Percentiles rank a stretch among this genome's conserved stretches.
These are phyloP conservation scores for Galeopsis tetrahit DNA, from an alignment of 257 asterid species.

Conservation along the genomic window DNA sequence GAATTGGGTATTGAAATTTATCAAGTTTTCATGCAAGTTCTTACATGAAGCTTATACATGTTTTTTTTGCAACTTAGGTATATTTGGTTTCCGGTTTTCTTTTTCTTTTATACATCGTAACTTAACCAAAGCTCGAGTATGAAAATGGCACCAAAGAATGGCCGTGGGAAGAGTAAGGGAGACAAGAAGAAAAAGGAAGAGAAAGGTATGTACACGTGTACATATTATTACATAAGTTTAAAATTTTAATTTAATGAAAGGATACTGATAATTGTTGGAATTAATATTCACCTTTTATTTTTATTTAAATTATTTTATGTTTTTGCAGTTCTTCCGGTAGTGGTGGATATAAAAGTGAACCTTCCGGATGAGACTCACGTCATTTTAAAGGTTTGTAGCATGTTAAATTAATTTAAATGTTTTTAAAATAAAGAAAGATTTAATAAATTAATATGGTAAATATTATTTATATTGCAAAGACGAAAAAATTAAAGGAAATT, in stretches of 20 bases:
- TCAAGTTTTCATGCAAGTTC: slow-evolving; percentile 24
- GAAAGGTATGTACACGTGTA: slow-evolving; percentile 50
- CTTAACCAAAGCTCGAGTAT: no score
- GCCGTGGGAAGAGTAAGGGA: slow-evolving; percentile 84
- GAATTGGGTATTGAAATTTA: slow-evolving; percentile 8
- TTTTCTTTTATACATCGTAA: no score
- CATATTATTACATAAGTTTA: background rate
- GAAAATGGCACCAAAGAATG: slow-evolving; percentile 91
- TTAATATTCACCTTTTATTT: background rate
- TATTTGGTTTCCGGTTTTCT: no score
- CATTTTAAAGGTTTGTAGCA: slow-evolving; percentile 70
- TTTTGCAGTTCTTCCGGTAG: slow-evolving; percentile 86
- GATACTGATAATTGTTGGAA: background rate
- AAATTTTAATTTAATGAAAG: background rate
- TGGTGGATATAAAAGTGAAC: slow-evolving; percentile 77
- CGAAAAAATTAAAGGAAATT: no score
- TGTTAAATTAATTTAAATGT: background rate
- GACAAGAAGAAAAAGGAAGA: slow-evolving; percentile 98
- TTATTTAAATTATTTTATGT: background rate
- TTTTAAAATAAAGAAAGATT: background rate
- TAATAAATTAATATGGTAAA: background rate
- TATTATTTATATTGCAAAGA: background rate
- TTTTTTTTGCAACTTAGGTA: background rate
- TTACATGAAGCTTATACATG: background rate
- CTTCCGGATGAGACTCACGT: slow-evolving; percentile 85